These are phyloP conservation scores for Rhododendron griersonianum DNA, from an alignment of 148 eudicot species.

Conservation along the genomic window DNA sequence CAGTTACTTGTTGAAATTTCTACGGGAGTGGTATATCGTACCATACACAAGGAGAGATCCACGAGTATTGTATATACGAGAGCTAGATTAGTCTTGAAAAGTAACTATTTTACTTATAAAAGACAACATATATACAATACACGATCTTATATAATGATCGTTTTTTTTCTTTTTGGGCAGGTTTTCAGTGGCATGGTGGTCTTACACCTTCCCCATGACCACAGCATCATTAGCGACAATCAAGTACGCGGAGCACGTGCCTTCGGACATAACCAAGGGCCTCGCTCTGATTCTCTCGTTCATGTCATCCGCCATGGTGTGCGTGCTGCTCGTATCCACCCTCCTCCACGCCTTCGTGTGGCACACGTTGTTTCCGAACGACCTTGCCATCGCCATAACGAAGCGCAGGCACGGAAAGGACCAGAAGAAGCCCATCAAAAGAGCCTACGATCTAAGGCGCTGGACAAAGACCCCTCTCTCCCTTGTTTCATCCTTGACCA, in stretches of 20 bases:
- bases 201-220: conserved; percentile 98
- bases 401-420: conserved; percentile 51
- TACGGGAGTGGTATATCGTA: too few species aligned
- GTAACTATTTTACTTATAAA: too few species aligned
- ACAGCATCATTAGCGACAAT: conserved; percentile 87
- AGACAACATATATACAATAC: too few species aligned
- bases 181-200: conserved; percentile 99
- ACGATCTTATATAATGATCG: too few species aligned
- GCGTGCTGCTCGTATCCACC: conserved; percentile 58
- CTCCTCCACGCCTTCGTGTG: conserved; percentile 81
- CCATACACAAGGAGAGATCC: too few species aligned
- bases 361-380: conserved; percentile 86
- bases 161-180: conserved; percentile 24
- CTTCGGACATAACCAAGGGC: conserved; percentile 51
- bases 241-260: conserved; percentile 76
- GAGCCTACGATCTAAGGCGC: conserved; percentile 53
- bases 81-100: too few species aligned
- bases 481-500: conserved; percentile 55
- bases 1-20: not conserved
- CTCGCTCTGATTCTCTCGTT: conserved; percentile 66
- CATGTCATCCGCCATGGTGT: conserved; percentile 84
- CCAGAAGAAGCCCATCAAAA: conserved; percentile 32
- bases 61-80: too few species aligned
- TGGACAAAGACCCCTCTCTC: conserved; percentile 78
- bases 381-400: conserved; percentile 90